Base-by-base conservation (phyloP, 208 protist genomes). In the Vickermania spadyakhi region DNA sequence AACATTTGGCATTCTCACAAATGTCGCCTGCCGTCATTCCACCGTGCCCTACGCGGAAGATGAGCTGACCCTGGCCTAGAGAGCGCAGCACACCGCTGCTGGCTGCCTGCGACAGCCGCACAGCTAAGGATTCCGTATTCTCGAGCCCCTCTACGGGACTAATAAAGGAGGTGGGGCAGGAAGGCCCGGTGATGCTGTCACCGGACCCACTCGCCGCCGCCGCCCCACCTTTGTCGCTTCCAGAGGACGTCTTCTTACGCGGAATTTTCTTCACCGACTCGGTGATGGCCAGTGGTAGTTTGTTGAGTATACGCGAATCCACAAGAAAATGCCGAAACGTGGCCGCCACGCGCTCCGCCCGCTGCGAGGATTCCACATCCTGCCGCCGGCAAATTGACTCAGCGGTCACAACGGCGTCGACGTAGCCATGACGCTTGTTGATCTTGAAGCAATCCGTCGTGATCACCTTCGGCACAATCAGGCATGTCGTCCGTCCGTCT, bases 371-470 rank as follows among this genome's bases (percentile, higher is more conserved):
- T 55, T 94, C 81, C 7, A 70, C 22, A 56, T 89, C 84, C 30
- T 73, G 72, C 7, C 72, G 73, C 52, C 79, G 79, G 81, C 84
- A 89, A 29, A 94, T 88, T 2, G 84, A 78, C 64, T 94, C 83
- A 0, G 81, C 84, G 49, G 87, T 90, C 41, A 94, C 72, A 21
- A 94, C 87, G 3, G 87, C 87, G 60, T 94, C 87, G 58, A 85
- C 90, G 62, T 86, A 91, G 18, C 79, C 73, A 58, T 91, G 81
- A 1, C 87, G 77, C 64, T 91, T 89, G 69, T 94, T 94, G 56
- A 94, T 84, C 57, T 89, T 89, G 49, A 73, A 70, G 51, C 81
- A 88, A 59, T 86, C 84, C 21, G 53, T 45, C 1, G 81, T 73
- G 45, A 94, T 91, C 28, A 79, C 60, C 28, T 84, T 79, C 0